phyloP scores from a whole-genome alignment of 768 basidiomycete genomes.

The Steccherinum ochraceum region DNA sequence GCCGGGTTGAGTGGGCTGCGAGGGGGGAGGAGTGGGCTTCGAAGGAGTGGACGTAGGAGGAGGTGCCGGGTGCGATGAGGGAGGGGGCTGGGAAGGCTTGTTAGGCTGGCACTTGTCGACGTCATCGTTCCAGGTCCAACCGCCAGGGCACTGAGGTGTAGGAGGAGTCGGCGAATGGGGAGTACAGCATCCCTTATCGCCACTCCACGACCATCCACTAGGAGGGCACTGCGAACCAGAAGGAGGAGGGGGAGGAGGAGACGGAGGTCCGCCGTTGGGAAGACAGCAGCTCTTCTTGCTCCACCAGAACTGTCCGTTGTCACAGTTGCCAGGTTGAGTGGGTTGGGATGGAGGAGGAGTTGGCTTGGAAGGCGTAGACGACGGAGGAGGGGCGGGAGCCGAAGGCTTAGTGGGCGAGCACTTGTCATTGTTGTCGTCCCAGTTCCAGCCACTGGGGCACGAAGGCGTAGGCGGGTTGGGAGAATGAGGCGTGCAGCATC shows the following conservation, averaged over 20 bases:
- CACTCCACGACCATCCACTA: constrained; percentile 11
- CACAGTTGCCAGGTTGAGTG: constrained; percentile 6
- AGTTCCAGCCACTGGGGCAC: constrained; percentile 2
- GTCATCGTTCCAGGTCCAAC: constrained; percentile 2
- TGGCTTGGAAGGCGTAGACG: neutral
- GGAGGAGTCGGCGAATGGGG: neutral
- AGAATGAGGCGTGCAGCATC: constrained; percentile 7
- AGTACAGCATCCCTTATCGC: constrained; percentile 3
- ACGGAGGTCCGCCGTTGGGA: constrained; percentile 7
- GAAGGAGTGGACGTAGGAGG: constrained; percentile 1
- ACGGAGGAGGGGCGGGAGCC: neutral
- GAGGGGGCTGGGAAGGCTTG: neutral
- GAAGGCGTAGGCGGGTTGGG: neutral
- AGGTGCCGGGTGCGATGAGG: too few relatives aligned
- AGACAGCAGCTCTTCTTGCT: constrained; percentile 12
- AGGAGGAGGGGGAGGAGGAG: constrained; percentile 9
- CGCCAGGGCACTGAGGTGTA: constrained; percentile 3
- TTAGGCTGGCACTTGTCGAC: neutral
- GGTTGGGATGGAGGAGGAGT: neutral
- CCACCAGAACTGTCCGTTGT: constrained; percentile 26
- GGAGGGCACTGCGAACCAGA: constrained; percentile 4
- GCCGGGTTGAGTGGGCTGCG: neutral
- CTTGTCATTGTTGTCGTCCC: constrained; percentile 7
- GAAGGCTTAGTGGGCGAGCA: neutral
- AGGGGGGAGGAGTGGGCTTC: neutral